Percentiles rank a stretch among this genome's conserved stretches.
phyloP scores from a whole-genome alignment of 1,139 yeast genomes.

The Saccharomyces hybrid region DNA sequence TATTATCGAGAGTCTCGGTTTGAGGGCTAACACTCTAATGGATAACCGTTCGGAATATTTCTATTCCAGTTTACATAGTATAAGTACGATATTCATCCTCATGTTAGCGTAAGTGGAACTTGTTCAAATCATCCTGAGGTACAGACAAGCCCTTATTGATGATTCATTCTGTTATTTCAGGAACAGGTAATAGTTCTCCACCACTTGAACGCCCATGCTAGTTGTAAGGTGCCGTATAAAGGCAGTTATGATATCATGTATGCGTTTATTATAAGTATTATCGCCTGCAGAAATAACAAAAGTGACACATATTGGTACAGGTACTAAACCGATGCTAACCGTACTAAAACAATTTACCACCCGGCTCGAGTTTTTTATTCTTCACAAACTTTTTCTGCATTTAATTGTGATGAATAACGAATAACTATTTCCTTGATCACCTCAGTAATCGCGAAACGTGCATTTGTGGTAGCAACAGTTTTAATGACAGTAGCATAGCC shows the following conservation, averaged over 20 bases:
- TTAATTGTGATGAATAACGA: neutral
- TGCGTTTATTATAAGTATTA: neutral
- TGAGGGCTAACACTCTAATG: too few species aligned
- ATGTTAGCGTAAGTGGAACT: neutral
- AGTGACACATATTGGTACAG: neutral
- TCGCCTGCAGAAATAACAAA: neutral
- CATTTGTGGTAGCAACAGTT: neutral
- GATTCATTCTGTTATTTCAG: neutral
- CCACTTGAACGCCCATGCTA: neutral
- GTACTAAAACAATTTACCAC: neutral
- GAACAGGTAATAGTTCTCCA: neutral
- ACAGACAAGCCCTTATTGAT: neutral
- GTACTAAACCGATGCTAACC: neutral
- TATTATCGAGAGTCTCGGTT: too few species aligned
- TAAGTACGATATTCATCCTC: neutral
- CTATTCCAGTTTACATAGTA: neutral
- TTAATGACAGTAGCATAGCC: neutral
- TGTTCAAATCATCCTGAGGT: neutral
- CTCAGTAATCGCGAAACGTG: neutral
- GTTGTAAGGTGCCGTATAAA: neutral
- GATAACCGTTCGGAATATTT: neutral
- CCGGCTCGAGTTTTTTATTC: neutral
- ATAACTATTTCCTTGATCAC: neutral
- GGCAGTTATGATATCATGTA: neutral
- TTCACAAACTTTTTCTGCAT: neutral